Conservation (phyloP, 768 basidiomycete genomes). For the Termitomyces sp. region DNA sequence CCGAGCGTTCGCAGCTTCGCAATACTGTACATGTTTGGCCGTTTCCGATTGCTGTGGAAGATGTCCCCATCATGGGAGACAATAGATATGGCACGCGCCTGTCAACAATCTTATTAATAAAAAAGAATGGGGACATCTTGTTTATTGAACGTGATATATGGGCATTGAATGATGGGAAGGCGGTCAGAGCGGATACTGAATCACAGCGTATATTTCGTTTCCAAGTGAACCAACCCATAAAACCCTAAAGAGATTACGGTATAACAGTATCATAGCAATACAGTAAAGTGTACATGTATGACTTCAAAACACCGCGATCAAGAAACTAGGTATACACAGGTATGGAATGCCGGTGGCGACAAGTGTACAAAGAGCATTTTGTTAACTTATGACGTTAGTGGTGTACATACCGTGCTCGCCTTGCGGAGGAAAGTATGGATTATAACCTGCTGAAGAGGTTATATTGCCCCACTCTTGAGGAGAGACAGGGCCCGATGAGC, state of each 20-base stretch:
- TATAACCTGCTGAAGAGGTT: constrained; percentile 49
- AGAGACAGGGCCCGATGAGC: constrained; percentile 43
- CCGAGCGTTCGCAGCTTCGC: constrained; percentile 49
- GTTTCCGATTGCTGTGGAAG: constrained; percentile 33
- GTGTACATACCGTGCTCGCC: constrained; percentile 53
- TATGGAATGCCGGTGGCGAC: neutral
- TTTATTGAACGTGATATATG: constrained; percentile 77
- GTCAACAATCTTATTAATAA: constrained; percentile 68
- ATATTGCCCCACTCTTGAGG: constrained; percentile 63
- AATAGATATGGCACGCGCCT: constrained; percentile 65
- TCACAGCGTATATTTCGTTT: constrained; percentile 54
- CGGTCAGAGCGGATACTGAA: constrained; percentile 33
- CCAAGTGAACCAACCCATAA: constrained; percentile 20
- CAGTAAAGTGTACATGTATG: constrained; percentile 7
- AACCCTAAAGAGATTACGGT: constrained; percentile 16
- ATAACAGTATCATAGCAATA: constrained; percentile 17
- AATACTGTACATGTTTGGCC: constrained; percentile 65
- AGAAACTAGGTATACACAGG: constrained; percentile 9
- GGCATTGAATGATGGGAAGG: constrained; percentile 40
- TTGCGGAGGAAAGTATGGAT: constrained; percentile 65
- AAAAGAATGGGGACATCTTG: constrained; percentile 51
- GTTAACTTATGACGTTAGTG: constrained; percentile 55
- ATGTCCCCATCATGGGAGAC: constrained; percentile 10
- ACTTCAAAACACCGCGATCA: constrained; percentile 7
- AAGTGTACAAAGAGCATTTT: constrained; percentile 7